Evolutionary conservation across 2,329 filamentous ascomycete genomes (phyloP).

Genomic region (Sclerotinia nivalis): DNA sequence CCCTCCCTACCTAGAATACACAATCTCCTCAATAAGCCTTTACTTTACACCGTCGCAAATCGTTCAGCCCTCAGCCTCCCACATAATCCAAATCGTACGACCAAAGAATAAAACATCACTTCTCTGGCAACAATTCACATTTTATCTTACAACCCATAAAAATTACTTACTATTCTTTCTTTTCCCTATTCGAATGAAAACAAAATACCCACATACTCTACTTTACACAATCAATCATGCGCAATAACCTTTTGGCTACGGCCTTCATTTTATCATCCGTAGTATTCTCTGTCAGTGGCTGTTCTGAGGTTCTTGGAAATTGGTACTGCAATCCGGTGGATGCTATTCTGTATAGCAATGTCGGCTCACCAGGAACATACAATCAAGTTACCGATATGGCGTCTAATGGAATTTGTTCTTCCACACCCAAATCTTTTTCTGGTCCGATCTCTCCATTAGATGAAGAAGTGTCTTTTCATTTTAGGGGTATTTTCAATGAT

Average conservation of each 20-base stretch:
- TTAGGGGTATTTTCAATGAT: conserved; percentile 16
- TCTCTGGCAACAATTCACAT: neutral
- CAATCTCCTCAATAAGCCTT: neutral
- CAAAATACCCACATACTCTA: neutral
- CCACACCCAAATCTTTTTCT: conserved; percentile 52
- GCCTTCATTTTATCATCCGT: conserved; percentile 1
- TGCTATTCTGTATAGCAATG: conserved; percentile 66
- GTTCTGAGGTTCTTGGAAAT: conserved; percentile 49
- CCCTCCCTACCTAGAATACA: neutral
- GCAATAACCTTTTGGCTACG: conserved; percentile 15
- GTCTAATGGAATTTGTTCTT: conserved; percentile 54
- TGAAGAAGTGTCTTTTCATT: conserved; percentile 57
- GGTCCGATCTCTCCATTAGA: conserved; percentile 67
- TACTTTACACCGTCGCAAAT: neutral
- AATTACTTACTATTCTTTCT: neutral
- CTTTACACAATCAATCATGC: conserved; percentile 9
- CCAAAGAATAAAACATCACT: no score
- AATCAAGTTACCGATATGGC: conserved; percentile 64
- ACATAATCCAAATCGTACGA: neutral
- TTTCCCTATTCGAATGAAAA: neutral
- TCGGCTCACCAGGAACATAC: conserved; percentile 62
- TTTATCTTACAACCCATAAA: neutral
- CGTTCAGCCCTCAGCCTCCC: neutral
- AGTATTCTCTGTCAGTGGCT: conserved; percentile 12
- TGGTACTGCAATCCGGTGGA: conserved; percentile 66